These are phyloP conservation scores for Leucaena leucocephala DNA, from an alignment of 306 rosid species.

Conservation along the genomic window DNA sequence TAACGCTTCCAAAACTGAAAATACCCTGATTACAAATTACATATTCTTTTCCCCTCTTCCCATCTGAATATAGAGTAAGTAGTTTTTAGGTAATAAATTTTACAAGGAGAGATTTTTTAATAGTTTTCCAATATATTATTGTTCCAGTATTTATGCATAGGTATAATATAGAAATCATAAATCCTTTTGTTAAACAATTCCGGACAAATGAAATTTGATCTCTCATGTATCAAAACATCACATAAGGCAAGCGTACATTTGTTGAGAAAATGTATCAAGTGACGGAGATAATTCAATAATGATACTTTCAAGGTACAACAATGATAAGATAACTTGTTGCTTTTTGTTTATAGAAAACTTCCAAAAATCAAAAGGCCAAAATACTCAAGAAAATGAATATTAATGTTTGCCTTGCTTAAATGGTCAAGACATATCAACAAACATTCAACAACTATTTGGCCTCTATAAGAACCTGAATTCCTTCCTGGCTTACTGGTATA, in stretches of 20 bases:
- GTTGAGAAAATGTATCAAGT: not conserved
- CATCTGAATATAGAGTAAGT: too few relatives aligned
- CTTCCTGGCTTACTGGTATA: conserved; percentile 54
- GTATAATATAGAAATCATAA: not conserved
- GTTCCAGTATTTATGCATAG: not conserved
- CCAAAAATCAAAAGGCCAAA: not conserved
- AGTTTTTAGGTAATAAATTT: too few relatives aligned
- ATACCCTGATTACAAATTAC: too few relatives aligned
- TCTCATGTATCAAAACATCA: not conserved
- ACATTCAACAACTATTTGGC: conserved; percentile 33
- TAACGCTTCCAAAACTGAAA: too few relatives aligned
- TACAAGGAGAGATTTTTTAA: too few relatives aligned
- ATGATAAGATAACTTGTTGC: not conserved
- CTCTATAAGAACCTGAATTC: conserved; percentile 55
- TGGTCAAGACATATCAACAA: not conserved
- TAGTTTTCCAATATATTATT: not conserved
- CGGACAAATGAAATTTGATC: not conserved
- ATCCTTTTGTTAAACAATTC: not conserved
- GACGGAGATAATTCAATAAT: not conserved
- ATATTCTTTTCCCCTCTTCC: too few relatives aligned
- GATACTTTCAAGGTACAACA: not conserved
- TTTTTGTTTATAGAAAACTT: not conserved
- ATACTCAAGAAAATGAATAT: conserved; percentile 19
- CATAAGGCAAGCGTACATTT: not conserved
- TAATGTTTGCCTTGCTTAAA: conserved; percentile 29